A percentile compares a stretch with the other conserved stretches of the same genome.
phyloP scores from a whole-genome alignment of 1,284 basidiomycete species.

The Ceraceosorus guamensis region DNA sequence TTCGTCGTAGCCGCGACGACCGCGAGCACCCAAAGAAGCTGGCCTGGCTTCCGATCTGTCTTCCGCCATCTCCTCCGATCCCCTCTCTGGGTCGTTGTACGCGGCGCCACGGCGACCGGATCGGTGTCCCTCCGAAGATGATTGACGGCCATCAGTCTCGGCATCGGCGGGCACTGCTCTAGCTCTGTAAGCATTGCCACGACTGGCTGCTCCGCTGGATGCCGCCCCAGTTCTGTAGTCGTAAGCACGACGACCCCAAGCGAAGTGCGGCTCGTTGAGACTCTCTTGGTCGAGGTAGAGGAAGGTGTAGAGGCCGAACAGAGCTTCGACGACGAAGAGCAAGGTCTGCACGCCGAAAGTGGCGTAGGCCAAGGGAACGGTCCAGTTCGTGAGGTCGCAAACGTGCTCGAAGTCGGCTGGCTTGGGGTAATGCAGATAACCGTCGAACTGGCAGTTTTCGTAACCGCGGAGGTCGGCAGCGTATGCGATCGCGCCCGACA shows the following conservation, averaged over 20 bases:
- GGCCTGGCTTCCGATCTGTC: background rate
- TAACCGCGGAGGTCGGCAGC: slow-evolving; percentile 45
- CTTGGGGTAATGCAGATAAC: slow-evolving; percentile 49
- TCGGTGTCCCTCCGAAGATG: background rate
- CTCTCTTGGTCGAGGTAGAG: slow-evolving; percentile 53
- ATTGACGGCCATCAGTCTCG: slow-evolving; percentile 7
- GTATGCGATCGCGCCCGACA: slow-evolving; percentile 48
- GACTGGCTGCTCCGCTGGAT: background rate
- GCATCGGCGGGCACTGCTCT: slow-evolving; percentile 14
- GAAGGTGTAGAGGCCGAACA: slow-evolving; percentile 45
- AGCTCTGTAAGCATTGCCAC: slow-evolving; percentile 18
- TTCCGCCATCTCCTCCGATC: slow-evolving; percentile 22
- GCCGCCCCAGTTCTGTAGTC: slow-evolving; percentile 21
- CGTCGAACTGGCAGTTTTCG: slow-evolving; percentile 49
- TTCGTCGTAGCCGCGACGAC: slow-evolving; percentile 11
- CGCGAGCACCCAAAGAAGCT: slow-evolving; percentile 3
- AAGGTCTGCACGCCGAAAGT: slow-evolving; percentile 47
- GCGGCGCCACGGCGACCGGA: slow-evolving; percentile 28
- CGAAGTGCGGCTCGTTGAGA: slow-evolving; percentile 50
- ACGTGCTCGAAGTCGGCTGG: slow-evolving; percentile 46
- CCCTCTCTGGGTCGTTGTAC: slow-evolving; percentile 32
- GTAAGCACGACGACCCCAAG: slow-evolving; percentile 45
- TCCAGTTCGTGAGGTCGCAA: slow-evolving; percentile 48
- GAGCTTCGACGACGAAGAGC: slow-evolving; percentile 36
- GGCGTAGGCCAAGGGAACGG: slow-evolving; percentile 46